Conservation (phyloP, 2,329 filamentous ascomycete genomes). For the Fusarium pseudograminearum region DNA sequence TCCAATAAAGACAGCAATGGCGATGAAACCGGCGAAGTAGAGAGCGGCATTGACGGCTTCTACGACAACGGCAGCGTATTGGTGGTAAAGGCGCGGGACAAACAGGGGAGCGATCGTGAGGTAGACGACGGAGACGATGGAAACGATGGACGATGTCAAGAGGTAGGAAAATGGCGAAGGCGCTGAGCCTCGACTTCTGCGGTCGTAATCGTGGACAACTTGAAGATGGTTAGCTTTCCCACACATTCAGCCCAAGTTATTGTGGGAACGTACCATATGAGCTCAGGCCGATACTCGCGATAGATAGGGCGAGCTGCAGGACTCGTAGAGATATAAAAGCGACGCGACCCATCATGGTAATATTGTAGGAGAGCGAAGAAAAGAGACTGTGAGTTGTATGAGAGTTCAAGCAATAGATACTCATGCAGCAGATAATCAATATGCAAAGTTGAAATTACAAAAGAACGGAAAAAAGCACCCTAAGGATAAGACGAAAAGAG, state of each 20-base stretch:
- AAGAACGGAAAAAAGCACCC: not conserved
- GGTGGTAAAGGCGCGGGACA: constrained; percentile 59
- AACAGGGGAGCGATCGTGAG: constrained; percentile 64
- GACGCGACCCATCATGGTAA: constrained; percentile 36
- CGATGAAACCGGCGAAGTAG: constrained; percentile 71
- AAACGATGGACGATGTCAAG: constrained; percentile 66
- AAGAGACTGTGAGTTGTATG: constrained; percentile 1
- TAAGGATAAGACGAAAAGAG: constrained; percentile 7
- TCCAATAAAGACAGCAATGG: constrained; percentile 68
- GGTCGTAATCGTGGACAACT: constrained; percentile 72
- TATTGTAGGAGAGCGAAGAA: constrained; percentile 9
- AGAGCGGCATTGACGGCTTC: constrained; percentile 66
- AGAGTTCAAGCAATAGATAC: not conserved
- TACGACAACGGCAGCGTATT: constrained; percentile 61
- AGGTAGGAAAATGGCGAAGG: constrained; percentile 70
- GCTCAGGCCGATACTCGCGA: constrained; percentile 45
- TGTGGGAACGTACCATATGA: constrained; percentile 38
- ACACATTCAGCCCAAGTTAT: not conserved
- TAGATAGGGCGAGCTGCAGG: constrained; percentile 42
- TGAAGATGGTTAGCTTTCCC: constrained; percentile 17
- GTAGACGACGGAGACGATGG: constrained; percentile 66
- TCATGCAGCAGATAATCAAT: constrained; percentile 5
- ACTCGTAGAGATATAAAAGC: constrained; percentile 38
- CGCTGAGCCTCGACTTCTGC: constrained; percentile 63
- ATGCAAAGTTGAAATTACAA: not conserved